Base-by-base conservation (phyloP, 2,329 filamentous ascomycete genomes). In the Sordariomycetes sp. region DNA sequence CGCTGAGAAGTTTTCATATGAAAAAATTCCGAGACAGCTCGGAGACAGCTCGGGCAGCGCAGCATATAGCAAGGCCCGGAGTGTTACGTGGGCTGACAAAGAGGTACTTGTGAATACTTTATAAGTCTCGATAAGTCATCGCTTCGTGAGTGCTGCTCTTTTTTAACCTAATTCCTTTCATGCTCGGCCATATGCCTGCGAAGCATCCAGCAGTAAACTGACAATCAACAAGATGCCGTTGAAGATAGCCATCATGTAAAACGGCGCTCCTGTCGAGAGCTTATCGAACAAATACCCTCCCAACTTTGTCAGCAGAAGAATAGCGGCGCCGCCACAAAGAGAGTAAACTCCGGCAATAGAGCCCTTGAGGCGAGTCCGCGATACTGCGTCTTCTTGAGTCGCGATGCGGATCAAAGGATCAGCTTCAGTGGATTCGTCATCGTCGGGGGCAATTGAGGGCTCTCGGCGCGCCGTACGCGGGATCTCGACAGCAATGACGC, bases 261-360 rank as follows among this genome's bases (percentile, higher is more conserved):
- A 96, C 1, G 92, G 92, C 9, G 85, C 83, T 0, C 84, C 83
- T 3, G 70, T 70, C 2, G 79, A 80, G 34, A 79, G 63, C 15
- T 58, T 68, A 55, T 98, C 92, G 50, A 96, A 98, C 31, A 95
- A 59, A 24, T 77, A 75, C 0, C 92, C 92, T 10, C 92, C 92
- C 4, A 92, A 57, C 59, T 98, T 98, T 0, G 92, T 96, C 12
- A 98, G 70, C 5, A 96, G 59, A 35, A 98, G 57, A 34, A 98
- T 98, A 0, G 88, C 92, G 1, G 79, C 82, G 11, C 90, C 92
- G 9, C 92, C 92, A 36, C 82, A 87, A 42, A 94, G 75, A 34
- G 85, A 93, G 58, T 98, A 98, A 1, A 95, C 81, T 3, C 92
- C 92, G 1, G 92, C 90, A 44, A 98, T 92, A 11, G 86, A 90